Base-by-base conservation (phyloP, 1,139 yeast species). In the Yamadazyma spencermartinsiae region DNA sequence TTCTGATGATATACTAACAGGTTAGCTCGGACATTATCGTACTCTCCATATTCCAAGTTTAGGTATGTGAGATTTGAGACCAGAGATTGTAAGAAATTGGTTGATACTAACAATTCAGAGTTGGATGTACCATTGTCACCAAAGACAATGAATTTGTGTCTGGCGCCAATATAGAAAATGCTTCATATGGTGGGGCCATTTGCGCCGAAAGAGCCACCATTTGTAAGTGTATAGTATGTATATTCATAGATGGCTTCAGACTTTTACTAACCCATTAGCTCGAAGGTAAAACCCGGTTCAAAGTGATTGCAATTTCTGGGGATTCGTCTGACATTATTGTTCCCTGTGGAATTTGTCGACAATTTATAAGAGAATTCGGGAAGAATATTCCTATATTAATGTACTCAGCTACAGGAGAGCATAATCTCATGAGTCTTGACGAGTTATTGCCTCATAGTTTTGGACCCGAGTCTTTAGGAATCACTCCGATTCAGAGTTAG, bases 291-390 rank as follows among this genome's bases (percentile, higher is more conserved):
- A 60, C 51, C 8, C 37, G 50, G 23, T 78, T 81, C 57, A 69
- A 64, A 44, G 86, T 85, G 3, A 73, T 89, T 41, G 96, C 89
- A 2, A 81, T 88, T 18, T 68, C 86, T 4, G 76, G 88, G 23
- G 92, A 86, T 52, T 59, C 76, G 17, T 65, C 63, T 0, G 73
- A 72, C 10, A 72, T 82, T 18, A 81, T 86, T 13, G 73, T 90
- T 8, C 98, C 98, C 0, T 92, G 98, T 60, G 98, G 98, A 3
- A 83, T 92, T 32, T 92, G 98, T 54, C 72, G 98, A 41, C 98
- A 92, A 58, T 77, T 86, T 43, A 79, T 89, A 27, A 68, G 95
- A 23, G 97, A 89, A 58, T 89, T 88, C 59, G 76, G 72, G 1
- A 56, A 57, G 3, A 61, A 70, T 2, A 56, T 79, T 16, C 81